Base-by-base conservation (phyloP, 306 rosid genomes). In the Vachellia pachyceras region DNA sequence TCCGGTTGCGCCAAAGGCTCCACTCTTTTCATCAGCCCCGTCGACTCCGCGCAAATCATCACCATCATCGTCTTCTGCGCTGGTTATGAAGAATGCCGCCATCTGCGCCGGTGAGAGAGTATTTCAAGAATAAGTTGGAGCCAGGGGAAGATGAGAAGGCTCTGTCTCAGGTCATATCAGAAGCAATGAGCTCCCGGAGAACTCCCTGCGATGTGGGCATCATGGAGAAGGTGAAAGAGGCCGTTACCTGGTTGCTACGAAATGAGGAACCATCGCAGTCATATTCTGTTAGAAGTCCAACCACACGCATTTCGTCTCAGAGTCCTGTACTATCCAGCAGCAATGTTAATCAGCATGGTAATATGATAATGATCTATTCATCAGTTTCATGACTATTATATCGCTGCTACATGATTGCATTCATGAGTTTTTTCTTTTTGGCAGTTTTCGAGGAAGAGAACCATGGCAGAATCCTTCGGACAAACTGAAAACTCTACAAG, bases 191-290 rank as follows among this genome's bases (percentile, higher is more conserved):
- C 83, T 89, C 92, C 1, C 72, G 67, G 60, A 90, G 23, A 85
- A 18, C 39, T 71, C 73, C 90, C 8, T 68, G 78, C 36, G 89
- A 82, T 67, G 57, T 17, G 3, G 88, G 97, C 61, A 85, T 95
- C 50, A 85, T 93, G 52, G 93, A 88, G 63, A 93, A 85, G 84
- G 82, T 95, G 80, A 93, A 47, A 84, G 96, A 88, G 73, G 96
- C 94, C 78, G 92, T 95, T 3, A 78, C 67, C 84, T 93, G 98
- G 49, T 77, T 95, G 75, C 87, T 90, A 3, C 50, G 84, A 66
- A 87, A 87, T 29, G 90, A 86, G 12, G 94, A 88, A 44, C 73
- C 82, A 11, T 41, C 85, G 49, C 85, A 75, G n/a, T n/a, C n/a
- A 69, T 17, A 79, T 71, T 71, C 23, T 42, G 68, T 54, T 8